These are phyloP conservation scores for Wallacemonas sp. DNA, from an alignment of 208 protist species.

Conservation along the genomic window DNA sequence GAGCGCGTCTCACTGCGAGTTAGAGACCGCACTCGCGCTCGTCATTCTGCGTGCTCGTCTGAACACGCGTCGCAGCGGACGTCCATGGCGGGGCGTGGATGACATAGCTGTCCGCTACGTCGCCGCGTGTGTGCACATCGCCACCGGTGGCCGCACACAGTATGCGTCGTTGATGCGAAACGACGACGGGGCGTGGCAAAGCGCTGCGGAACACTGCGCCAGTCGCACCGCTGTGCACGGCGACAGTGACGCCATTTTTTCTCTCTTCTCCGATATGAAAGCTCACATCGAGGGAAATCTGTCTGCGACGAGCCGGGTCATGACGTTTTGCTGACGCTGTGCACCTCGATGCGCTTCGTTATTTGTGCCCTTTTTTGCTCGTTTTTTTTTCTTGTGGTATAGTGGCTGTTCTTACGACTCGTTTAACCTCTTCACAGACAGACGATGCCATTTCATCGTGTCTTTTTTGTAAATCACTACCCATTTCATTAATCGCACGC, in stretches of 20 bases:
- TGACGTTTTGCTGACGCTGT: too few relatives aligned
- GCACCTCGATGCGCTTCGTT: too few relatives aligned
- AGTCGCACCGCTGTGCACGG: neutral
- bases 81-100: slow-evolving; percentile 13
- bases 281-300: too few relatives aligned
- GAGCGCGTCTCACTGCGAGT: neutral
- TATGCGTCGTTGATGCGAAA: slow-evolving; percentile 10
- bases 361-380: too few relatives aligned
- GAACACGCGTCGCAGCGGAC: neutral
- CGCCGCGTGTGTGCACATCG: slow-evolving; percentile 13
- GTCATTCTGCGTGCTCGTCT: slow-evolving; percentile 26
- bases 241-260: neutral
- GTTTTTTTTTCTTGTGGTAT: too few relatives aligned
- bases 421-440: too few relatives aligned
- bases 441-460: too few relatives aligned
- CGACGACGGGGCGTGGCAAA: slow-evolving; percentile 23
- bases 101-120: slow-evolving; percentile 19
- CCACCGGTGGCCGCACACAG: neutral
- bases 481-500: too few relatives aligned
- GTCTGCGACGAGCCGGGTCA: too few relatives aligned
- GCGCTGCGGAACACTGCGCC: neutral
- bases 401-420: too few relatives aligned
- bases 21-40: slow-evolving; percentile 19
- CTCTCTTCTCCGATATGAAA: neutral
- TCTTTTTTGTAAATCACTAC: too few relatives aligned